Evolutionary conservation across 257 asterid species (phyloP).

Genomic region (Eucommia ulmoides): DNA sequence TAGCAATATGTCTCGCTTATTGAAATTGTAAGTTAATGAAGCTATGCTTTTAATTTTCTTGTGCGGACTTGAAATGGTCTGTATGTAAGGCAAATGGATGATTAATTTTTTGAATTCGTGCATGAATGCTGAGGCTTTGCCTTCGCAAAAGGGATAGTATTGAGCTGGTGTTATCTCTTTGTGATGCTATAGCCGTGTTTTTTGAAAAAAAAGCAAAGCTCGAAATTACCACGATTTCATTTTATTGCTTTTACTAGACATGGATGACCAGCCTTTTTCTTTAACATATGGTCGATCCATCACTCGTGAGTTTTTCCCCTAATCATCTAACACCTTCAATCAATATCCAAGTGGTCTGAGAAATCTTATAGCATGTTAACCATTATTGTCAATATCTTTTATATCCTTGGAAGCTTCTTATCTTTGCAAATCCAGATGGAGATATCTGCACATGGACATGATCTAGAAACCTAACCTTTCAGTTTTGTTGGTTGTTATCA

Average conservation of each 20-base stretch:
- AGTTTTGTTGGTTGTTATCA: slow-evolving; percentile 30
- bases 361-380: neutral
- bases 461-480: neutral
- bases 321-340: neutral
- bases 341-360: neutral
- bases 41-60: neutral
- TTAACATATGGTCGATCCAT: too few species aligned
- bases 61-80: neutral
- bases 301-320: too few species aligned
- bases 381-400: neutral
- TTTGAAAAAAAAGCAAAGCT: too few species aligned
- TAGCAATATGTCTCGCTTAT: neutral
- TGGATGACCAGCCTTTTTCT: too few species aligned
- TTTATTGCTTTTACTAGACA: too few species aligned
- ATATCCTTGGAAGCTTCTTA: neutral
- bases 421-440: neutral
- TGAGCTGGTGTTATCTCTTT: neutral
- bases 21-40: neutral
- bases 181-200: neutral
- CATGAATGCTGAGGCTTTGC: neutral
- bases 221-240: too few species aligned
- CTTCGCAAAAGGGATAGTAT: neutral
- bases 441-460: neutral
- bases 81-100: neutral
- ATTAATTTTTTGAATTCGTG: neutral